Evolutionary conservation across 495 filamentous ascomycete species (phyloP).

Genomic region (Aspergillus incahuasiensis): DNA sequence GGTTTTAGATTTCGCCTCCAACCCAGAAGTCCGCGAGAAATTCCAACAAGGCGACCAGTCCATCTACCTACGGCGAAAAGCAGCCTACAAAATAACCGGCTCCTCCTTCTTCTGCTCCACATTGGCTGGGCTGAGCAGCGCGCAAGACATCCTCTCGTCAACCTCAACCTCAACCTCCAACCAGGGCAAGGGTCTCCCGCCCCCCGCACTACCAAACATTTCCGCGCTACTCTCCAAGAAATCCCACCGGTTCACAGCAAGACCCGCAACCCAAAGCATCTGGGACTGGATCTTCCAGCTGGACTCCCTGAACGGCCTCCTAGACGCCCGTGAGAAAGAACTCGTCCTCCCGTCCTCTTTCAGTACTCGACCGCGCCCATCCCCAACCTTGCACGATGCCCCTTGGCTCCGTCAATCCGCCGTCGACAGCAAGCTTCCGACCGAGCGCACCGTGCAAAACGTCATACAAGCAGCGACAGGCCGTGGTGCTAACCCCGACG

Average conservation of each 20-base stretch:
- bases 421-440: constrained; percentile 71
- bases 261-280: constrained; percentile 28
- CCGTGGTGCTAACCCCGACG: constrained; percentile 34
- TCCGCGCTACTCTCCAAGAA: constrained; percentile 20
- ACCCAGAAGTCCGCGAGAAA: constrained; percentile 57
- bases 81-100: constrained; percentile 58
- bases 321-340: constrained; percentile 73
- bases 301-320: constrained; percentile 47
- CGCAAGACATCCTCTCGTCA: constrained; percentile 36
- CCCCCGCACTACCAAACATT: constrained; percentile 24
- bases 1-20: constrained; percentile 67
- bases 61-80: constrained; percentile 75
- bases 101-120: constrained; percentile 73
- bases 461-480: constrained; percentile 40
- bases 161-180: constrained; percentile 21
- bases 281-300: constrained; percentile 80
- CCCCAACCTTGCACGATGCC: constrained; percentile 25
- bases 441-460: constrained; percentile 59
- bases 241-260: constrained; percentile 27
- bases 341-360: constrained; percentile 63
- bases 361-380: constrained; percentile 17
- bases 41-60: constrained; percentile 69
- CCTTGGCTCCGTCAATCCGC: constrained; percentile 55
- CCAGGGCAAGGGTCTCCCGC: constrained; percentile 30
- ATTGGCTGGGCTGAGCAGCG: constrained; percentile 46